Conservation (phyloP, 2,329 filamentous ascomycete species). For the Colletotrichum zoysiae region DNA sequence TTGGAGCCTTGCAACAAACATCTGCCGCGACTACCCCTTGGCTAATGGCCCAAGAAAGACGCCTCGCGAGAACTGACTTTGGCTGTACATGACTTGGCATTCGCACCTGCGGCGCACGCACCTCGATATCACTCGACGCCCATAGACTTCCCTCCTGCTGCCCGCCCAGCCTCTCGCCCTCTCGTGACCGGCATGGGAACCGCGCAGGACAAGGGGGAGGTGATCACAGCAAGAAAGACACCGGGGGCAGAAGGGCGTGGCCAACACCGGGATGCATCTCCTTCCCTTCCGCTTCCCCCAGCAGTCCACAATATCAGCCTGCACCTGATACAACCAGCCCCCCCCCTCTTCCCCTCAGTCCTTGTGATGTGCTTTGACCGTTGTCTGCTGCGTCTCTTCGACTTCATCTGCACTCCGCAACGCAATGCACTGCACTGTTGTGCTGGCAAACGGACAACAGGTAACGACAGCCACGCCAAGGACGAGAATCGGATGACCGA, state of each 20-base stretch:
- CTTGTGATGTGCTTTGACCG: conserved; percentile 11
- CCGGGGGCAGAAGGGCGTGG: not conserved
- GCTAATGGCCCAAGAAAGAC: not conserved
- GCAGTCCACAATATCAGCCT: not conserved
- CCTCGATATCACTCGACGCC: not conserved
- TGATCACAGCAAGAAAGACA: not conserved
- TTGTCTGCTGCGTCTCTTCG: not conserved
- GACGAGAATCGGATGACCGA: conserved; percentile 2
- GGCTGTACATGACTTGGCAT: not conserved
- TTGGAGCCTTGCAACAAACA: not conserved
- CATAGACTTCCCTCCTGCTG: not conserved
- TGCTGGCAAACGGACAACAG: not conserved
- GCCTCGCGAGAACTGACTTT: not conserved
- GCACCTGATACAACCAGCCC: not conserved
- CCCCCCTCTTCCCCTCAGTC: too few relatives aligned
- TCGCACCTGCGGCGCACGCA: not conserved
- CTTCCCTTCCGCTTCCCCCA: not conserved
- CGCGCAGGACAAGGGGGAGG: too few relatives aligned
- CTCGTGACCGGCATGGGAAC: not conserved
- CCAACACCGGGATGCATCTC: not conserved
- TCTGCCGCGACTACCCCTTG: not conserved
- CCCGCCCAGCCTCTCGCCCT: not conserved
- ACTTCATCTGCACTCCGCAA: not conserved
- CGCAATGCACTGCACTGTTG: not conserved
- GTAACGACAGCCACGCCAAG: conserved; percentile 3